These are phyloP conservation scores for Toxoplasma gondii DNA, from an alignment of 169 alveolate species.

Conservation along the genomic window DNA sequence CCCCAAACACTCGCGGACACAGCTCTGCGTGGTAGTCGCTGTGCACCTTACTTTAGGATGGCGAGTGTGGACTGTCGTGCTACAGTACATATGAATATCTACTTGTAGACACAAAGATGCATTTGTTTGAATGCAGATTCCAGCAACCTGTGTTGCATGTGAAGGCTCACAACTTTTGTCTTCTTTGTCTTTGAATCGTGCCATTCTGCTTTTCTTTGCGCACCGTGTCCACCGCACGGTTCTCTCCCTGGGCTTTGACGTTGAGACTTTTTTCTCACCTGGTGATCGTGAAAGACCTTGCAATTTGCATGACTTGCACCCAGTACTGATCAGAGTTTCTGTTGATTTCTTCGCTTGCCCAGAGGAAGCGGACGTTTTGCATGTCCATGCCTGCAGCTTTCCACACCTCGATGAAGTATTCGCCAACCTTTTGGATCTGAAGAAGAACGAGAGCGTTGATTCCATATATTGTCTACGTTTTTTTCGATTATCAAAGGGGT, in stretches of 20 bases:
- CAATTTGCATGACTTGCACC: constrained; percentile 96
- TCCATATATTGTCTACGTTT: background rate
- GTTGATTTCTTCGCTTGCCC: constrained; percentile 99
- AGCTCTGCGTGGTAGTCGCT: background rate
- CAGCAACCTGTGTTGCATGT: too few relatives aligned
- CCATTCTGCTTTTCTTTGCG: too few relatives aligned
- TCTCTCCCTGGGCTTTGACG: too few relatives aligned
- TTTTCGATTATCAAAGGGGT: background rate
- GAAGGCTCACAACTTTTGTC: too few relatives aligned
- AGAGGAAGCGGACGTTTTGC: constrained; percentile 94
- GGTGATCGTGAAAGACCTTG: constrained; percentile 89
- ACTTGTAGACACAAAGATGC: too few relatives aligned
- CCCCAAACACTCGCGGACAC: background rate
- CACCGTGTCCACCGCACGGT: too few relatives aligned
- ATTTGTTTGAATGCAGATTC: too few relatives aligned
- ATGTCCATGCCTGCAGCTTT: constrained; percentile 99
- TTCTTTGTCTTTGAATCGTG: too few relatives aligned
- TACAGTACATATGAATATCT: too few relatives aligned
- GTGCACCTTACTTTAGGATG: too few relatives aligned
- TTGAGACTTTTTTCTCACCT: constrained; percentile 20
- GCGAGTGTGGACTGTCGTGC: too few relatives aligned
- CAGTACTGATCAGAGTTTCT: constrained; percentile 95
- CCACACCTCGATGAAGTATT: constrained; percentile 98
- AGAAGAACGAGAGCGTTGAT: background rate
- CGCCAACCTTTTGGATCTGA: constrained; percentile 93